Percentiles rank a stretch among this genome's conserved stretches.
phyloP scores from a whole-genome alignment of 768 basidiomycete species.

The Pulveroboletus sp. region DNA sequence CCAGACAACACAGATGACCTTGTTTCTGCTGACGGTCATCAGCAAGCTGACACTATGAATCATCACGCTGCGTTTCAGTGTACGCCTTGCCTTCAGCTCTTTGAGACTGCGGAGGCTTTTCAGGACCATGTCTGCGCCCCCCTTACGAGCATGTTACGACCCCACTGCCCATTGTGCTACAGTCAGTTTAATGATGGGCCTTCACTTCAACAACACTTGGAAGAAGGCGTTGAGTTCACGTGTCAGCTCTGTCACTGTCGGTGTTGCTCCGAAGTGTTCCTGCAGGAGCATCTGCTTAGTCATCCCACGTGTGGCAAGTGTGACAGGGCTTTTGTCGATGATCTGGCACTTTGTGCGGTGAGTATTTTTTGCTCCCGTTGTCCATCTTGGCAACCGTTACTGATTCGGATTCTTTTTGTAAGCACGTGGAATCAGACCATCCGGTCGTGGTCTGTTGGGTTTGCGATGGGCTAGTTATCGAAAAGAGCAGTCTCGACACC shows the following conservation, averaged over 20 bases:
- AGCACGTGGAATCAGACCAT: slow-evolving; percentile 25
- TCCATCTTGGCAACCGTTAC: background rate
- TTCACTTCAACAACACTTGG: slow-evolving; percentile 18
- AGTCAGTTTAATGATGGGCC: slow-evolving; percentile 19
- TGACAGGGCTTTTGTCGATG: slow-evolving; percentile 14
- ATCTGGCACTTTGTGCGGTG: slow-evolving; percentile 20
- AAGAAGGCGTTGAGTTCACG: slow-evolving; percentile 11
- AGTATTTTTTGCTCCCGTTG: background rate
- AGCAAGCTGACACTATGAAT: background rate
- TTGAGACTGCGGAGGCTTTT: slow-evolving; percentile 9
- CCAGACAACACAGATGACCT: background rate
- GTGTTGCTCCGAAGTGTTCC: slow-evolving; percentile 24
- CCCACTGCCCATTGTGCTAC: slow-evolving; percentile 23
- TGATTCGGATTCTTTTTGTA: background rate
- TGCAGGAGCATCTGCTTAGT: slow-evolving; percentile 23
- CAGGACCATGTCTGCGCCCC: slow-evolving; percentile 15
- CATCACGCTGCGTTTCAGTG: slow-evolving; percentile 7
- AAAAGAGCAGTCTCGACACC: slow-evolving; percentile 13
- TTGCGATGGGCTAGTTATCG: slow-evolving; percentile 25
- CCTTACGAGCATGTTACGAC: slow-evolving; percentile 7
- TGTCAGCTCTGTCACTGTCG: slow-evolving; percentile 20
- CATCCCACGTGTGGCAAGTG: slow-evolving; percentile 27
- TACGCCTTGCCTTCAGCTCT: slow-evolving; percentile 12
- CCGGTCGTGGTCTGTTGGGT: slow-evolving; percentile 30
- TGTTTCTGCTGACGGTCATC: background rate